These are phyloP conservation scores for Metschnikowia bowlesiae DNA, from an alignment of 805 yeast genomes.

Conservation along the genomic window DNA sequence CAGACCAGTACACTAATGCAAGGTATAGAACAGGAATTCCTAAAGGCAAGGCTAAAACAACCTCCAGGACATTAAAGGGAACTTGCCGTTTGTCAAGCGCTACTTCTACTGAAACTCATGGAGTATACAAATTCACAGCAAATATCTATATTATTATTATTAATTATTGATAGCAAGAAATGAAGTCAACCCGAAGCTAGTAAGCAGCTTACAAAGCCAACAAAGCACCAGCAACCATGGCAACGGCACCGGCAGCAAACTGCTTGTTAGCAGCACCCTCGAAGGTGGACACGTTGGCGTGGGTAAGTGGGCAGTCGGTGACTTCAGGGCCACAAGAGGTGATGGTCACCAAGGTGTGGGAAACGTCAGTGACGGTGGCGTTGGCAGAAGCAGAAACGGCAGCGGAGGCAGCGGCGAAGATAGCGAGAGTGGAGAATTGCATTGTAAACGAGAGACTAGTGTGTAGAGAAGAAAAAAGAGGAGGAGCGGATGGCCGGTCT, in stretches of 20 bases:
- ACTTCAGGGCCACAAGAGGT: constrained; percentile 19
- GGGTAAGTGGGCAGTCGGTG: constrained; percentile 18
- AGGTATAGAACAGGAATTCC: too few relatives aligned
- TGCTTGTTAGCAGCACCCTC: constrained; percentile 20
- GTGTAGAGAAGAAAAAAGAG: constrained; percentile 4
- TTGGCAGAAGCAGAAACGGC: constrained; percentile 16
- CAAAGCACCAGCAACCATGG: constrained; percentile 24
- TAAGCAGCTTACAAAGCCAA: constrained; percentile 26
- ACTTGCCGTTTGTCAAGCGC: too few relatives aligned
- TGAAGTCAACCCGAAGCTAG: constrained; percentile 6
- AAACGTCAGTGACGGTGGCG: constrained; percentile 12
- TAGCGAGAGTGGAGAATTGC: constrained; percentile 22
- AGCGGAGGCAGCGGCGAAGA: constrained; percentile 19
- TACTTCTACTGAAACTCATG: too few relatives aligned
- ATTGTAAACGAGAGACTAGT: constrained; percentile 17
- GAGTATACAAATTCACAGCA: too few relatives aligned
- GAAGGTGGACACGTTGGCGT: constrained; percentile 17
- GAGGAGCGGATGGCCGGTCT: neutral
- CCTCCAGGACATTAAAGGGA: too few relatives aligned
- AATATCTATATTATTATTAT: constrained; percentile 6
- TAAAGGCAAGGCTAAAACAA: too few relatives aligned
- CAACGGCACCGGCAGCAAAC: constrained; percentile 27
- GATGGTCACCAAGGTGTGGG: constrained; percentile 19
- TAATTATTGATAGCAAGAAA: constrained; percentile 13
- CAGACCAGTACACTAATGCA: too few relatives aligned